These are phyloP conservation scores for Saturnispora silvae DNA, from an alignment of 805 yeast species.

Conservation along the genomic window DNA sequence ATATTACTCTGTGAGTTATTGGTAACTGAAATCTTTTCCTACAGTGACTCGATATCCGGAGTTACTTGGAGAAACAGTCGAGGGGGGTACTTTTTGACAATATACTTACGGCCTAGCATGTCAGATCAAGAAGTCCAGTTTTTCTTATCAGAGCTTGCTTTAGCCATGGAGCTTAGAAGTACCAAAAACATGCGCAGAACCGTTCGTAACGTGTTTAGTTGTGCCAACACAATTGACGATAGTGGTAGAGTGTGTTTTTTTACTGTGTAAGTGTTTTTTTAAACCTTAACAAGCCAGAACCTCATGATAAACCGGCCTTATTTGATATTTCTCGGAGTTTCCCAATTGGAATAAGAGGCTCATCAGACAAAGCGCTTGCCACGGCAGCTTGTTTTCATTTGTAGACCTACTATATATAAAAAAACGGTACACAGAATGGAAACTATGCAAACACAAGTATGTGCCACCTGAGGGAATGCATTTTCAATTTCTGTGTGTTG, in stretches of 20 bases:
- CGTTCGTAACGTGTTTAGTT: neutral
- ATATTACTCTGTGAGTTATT: conserved; percentile 1
- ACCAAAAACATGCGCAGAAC: too few species aligned
- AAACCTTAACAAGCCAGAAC: neutral
- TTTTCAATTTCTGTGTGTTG: too few species aligned
- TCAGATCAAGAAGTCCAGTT: neutral
- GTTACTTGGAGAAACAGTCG: conserved; percentile 4
- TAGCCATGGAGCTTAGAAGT: too few species aligned
- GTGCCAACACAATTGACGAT: neutral
- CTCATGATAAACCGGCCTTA: too few species aligned
- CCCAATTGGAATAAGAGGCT: too few species aligned
- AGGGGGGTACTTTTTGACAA: conserved; percentile 1
- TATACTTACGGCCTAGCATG: neutral
- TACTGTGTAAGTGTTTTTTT: neutral
- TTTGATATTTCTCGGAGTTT: too few species aligned
- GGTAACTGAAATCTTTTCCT: neutral
- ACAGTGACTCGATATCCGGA: conserved; percentile 1
- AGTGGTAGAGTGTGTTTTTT: neutral
- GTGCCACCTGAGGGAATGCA: too few species aligned
- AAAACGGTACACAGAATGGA: neutral
- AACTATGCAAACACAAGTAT: neutral
- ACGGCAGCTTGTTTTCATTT: too few species aligned
- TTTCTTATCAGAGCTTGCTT: neutral
- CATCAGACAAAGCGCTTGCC: too few species aligned
- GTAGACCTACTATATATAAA: neutral